Conservation (phyloP, 371 early-diverging fungal genomes). For the Apophysomyces sp. region DNA sequence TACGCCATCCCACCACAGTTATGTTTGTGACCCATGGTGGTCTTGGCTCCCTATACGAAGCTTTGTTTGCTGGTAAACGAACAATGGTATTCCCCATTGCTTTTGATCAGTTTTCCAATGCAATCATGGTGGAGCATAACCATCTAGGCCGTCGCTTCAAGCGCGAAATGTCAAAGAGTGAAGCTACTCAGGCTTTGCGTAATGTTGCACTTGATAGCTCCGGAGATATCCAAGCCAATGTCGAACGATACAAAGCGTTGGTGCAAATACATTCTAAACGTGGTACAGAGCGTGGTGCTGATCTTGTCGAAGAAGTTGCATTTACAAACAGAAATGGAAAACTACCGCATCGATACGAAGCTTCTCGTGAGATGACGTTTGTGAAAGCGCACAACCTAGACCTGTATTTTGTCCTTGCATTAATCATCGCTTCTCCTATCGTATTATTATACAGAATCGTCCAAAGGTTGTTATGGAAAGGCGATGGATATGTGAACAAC, state of each 20-base stretch:
- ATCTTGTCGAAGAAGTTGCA: slow-evolving; percentile 22
- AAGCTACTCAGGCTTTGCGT: background rate
- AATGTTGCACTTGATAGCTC: background rate
- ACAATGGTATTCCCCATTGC: slow-evolving; percentile 30
- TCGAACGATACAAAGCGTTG: slow-evolving; percentile 9
- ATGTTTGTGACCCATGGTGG: slow-evolving; percentile 47
- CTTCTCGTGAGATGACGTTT: slow-evolving; percentile 22
- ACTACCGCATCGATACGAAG: slow-evolving; percentile 13
- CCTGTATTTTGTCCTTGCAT: slow-evolving; percentile 4
- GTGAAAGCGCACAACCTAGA: slow-evolving; percentile 28
- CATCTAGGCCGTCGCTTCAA: slow-evolving; percentile 6
- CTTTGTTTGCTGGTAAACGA: slow-evolving; percentile 25
- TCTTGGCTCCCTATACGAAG: slow-evolving; percentile 32
- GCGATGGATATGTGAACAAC: no score
- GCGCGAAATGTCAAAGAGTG: background rate
- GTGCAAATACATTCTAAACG: slow-evolving; percentile 17
- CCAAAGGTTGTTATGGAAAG: no score
- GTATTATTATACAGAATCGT: no score
- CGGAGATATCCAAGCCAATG: background rate
- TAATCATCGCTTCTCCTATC: no score
- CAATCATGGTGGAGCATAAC: slow-evolving; percentile 5
- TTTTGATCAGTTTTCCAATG: slow-evolving; percentile 34
- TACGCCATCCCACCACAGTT: slow-evolving; percentile 26
- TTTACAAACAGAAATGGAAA: slow-evolving; percentile 9
- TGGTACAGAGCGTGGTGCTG: slow-evolving; percentile 18